Base-by-base conservation (phyloP, 495 filamentous ascomycete species). In the Penicillium maclennaniae region DNA sequence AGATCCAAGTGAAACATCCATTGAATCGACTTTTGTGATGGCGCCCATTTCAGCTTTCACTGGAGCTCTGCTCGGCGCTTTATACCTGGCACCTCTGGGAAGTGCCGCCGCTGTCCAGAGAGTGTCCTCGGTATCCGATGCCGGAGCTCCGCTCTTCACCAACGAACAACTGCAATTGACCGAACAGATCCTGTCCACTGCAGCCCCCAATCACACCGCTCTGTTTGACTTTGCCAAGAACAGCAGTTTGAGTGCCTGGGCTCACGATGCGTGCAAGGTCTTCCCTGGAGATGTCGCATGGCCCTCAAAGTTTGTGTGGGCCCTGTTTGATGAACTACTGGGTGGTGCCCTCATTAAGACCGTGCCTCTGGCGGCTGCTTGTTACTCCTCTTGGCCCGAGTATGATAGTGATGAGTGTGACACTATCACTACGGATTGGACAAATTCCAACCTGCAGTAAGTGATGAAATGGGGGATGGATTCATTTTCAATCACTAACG, bases 291-390 rank as follows among this genome's bases (percentile, higher is more conserved):
- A 77, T 28, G 31, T 27, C 2, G 38, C 47, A 5, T 83, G 78
- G 80, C 80, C 80, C 0, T 60, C 63, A 3, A 19, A 54, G 2
- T 44, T 58, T 6, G 61, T 64, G 14, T 80, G 77, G 73, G 55
- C 62, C 6, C 53, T 71, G 8, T 73, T 84, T 38, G 71, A 82
- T 55, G 45, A 67, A 4, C 59, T 77, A 6, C 61, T 77, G 9
- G 78, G 71, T n/a, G 78, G 75, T 34, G 69, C 73, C 1, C 67
- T 85, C n/a, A 80, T 79, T 49, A 72, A 80, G 52, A 80, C 77
- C 1, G 76, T 78, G 16, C 82, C 82, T 12, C 65, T 79, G 20
- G 82, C 76, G 6, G 76, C 79, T 7, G 66, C 78, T 6, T 85
- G 82, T 65, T 83, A 80, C 43, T 51, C 54, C n/a, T 69, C 71